phyloP scores from a whole-genome alignment of 495 filamentous ascomycete species.

The Penicillium riverlandense region DNA sequence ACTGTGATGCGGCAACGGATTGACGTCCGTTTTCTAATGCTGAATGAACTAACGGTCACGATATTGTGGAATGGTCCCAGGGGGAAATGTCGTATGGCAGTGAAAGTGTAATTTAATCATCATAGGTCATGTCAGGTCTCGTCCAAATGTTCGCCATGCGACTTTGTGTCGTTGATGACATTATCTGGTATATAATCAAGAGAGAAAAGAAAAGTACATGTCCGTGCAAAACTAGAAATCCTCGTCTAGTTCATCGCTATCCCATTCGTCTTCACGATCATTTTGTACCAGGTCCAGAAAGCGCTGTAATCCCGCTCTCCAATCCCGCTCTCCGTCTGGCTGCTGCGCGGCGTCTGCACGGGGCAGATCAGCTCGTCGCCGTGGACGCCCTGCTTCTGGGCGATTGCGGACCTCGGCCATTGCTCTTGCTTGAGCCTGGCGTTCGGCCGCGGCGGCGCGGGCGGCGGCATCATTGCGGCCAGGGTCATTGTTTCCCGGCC shows the following conservation, averaged over 20 bases:
- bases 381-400: constrained; percentile 11
- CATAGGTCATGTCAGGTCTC: too few species aligned
- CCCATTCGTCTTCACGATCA: constrained; percentile 58
- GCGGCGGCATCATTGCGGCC: constrained; percentile 28
- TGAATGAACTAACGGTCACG: too few species aligned
- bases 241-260: constrained; percentile 54
- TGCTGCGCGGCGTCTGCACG: not conserved
- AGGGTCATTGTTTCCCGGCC: not conserved
- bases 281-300: constrained; percentile 48
- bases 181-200: too few species aligned
- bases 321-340: constrained; percentile 2
- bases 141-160: too few species aligned
- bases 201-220: too few species aligned
- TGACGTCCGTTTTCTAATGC: too few species aligned
- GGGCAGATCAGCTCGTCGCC: not conserved
- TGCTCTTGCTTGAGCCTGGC: constrained; percentile 36
- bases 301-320: constrained; percentile 36
- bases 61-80: too few species aligned
- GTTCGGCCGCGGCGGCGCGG: constrained; percentile 34
- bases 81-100: too few species aligned
- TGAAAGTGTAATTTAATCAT: too few species aligned
- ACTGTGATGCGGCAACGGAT: too few species aligned
- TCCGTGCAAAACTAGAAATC: constrained; percentile 16
- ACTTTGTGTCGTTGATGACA: too few species aligned
- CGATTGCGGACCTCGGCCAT: constrained; percentile 36